phyloP scores from a whole-genome alignment of 495 filamentous ascomycete species.

The Penicillium alfredii region DNA sequence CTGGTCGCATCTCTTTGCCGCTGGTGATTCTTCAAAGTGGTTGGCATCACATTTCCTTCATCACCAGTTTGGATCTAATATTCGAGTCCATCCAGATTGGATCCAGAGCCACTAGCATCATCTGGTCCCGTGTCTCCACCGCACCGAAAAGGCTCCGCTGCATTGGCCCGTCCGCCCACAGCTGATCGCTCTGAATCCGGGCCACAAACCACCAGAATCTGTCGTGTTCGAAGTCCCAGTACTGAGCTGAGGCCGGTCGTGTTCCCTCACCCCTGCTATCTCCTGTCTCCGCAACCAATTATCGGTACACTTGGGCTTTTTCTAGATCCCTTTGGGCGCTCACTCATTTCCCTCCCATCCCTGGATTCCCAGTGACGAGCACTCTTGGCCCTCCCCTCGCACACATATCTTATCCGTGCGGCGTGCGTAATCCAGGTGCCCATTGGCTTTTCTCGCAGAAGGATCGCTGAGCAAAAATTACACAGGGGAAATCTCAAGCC shows the following conservation, averaged over 20 bases:
- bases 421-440: slow-evolving; percentile 16
- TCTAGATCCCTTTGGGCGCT: slow-evolving; percentile 9
- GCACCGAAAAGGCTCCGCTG: slow-evolving; percentile 25
- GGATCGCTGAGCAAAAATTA: slow-evolving; percentile 10
- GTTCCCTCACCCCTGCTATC: slow-evolving; percentile 15
- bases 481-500: slow-evolving; percentile 9
- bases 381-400: slow-evolving; percentile 1
- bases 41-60: too few relatives aligned
- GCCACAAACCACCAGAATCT: slow-evolving; percentile 26
- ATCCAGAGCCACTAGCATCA: not conserved
- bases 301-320: slow-evolving; percentile 3
- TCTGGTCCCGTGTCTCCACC: slow-evolving; percentile 22
- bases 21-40: too few relatives aligned
- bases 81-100: too few relatives aligned
- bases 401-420: slow-evolving; percentile 17
- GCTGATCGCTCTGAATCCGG: slow-evolving; percentile 34
- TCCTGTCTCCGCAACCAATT: slow-evolving; percentile 19
- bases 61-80: too few relatives aligned
- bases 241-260: slow-evolving; percentile 17
- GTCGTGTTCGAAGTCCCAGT: slow-evolving; percentile 19
- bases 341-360: slow-evolving; percentile 14
- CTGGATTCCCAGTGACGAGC: slow-evolving; percentile 21
- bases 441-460: too few relatives aligned
- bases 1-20: too few relatives aligned
- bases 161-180: slow-evolving; percentile 29